Conservation (phyloP, 192 early-diverging fungal genomes). For the Coemansia sp. region DNA sequence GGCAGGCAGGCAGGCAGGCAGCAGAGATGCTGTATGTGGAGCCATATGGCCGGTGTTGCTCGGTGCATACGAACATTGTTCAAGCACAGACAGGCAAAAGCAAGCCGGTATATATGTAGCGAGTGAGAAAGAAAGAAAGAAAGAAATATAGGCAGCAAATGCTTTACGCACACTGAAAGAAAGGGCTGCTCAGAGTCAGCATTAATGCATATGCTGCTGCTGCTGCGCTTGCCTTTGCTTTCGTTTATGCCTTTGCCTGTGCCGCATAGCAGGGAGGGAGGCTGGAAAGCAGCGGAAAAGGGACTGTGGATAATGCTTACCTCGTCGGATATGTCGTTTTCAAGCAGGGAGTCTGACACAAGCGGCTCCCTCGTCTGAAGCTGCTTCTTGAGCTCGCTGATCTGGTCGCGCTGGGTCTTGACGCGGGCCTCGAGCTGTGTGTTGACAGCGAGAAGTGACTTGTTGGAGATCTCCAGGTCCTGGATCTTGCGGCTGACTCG, state of each 20-base stretch:
- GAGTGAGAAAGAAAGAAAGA: too few species aligned
- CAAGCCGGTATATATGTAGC: too few species aligned
- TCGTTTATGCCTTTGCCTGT: background rate
- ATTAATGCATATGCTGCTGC: background rate
- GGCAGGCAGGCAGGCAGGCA: background rate
- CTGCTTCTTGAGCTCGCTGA: slow-evolving; percentile 50
- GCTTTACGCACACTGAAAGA: too few species aligned
- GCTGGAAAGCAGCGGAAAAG: background rate
- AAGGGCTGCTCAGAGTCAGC: too few species aligned
- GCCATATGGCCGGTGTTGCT: too few species aligned
- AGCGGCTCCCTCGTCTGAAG: slow-evolving; percentile 32
- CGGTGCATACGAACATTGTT: too few species aligned
- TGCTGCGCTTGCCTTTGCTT: background rate
- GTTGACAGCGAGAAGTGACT: slow-evolving; percentile 53
- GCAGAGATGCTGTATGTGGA: background rate
- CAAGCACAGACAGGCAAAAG: too few species aligned
- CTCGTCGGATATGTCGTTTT: slow-evolving; percentile 48
- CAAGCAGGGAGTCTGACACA: slow-evolving; percentile 21
- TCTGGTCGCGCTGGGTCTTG: slow-evolving; percentile 47
- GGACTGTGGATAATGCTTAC: slow-evolving; percentile 30
- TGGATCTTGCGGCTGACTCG: slow-evolving; percentile 56
- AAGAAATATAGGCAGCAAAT: too few species aligned
- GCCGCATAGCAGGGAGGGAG: background rate
- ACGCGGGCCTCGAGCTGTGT: slow-evolving; percentile 50
- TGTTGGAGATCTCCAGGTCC: slow-evolving; percentile 56